Conservation (phyloP, 148 eudicot species). For the Rhododendron ovatum region DNA sequence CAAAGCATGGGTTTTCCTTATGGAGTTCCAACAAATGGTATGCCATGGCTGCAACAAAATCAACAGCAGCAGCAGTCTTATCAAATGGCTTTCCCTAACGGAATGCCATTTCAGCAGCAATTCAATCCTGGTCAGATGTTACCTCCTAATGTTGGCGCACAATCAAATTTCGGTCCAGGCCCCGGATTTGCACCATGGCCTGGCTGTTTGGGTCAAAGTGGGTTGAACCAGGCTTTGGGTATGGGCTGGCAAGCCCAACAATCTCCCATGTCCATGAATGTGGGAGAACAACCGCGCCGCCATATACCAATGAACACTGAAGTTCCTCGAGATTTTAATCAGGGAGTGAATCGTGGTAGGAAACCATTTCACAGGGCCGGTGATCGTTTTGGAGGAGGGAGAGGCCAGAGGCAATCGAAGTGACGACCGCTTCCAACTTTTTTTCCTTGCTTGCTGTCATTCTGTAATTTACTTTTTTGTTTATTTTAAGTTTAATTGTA, state of each 20-base stretch:
- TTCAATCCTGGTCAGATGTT: conserved; percentile 37
- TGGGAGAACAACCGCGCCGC: conserved; percentile 21
- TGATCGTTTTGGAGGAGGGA: conserved; percentile 56
- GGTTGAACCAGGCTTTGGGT: conserved; percentile 35
- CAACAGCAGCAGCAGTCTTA: conserved; percentile 28
- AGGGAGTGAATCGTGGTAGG: conserved; percentile 32
- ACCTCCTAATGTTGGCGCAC: conserved; percentile 33
- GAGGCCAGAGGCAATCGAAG: conserved; percentile 35
- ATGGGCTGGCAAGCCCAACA: conserved; percentile 34
- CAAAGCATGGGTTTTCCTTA: conserved; percentile 34
- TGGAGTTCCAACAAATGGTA: conserved; percentile 35
- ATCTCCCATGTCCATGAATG: conserved; percentile 24
- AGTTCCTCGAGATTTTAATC: conserved; percentile 34
- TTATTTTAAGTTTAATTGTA: background rate
- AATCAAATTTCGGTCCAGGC: conserved; percentile 31
- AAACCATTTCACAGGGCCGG: conserved; percentile 44
- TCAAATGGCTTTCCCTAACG: conserved; percentile 35
- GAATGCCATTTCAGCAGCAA: conserved; percentile 39
- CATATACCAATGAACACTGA: conserved; percentile 21
- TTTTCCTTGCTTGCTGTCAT: background rate
- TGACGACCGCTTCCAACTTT: background rate
- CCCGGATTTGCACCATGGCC: conserved; percentile 40
- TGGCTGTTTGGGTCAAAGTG: conserved; percentile 29
- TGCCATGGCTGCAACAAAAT: conserved; percentile 59
- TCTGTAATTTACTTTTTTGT: background rate